Evolutionary conservation across 2,329 filamentous ascomycete genomes (phyloP).

Genomic region (Diaporthe sp.): DNA sequence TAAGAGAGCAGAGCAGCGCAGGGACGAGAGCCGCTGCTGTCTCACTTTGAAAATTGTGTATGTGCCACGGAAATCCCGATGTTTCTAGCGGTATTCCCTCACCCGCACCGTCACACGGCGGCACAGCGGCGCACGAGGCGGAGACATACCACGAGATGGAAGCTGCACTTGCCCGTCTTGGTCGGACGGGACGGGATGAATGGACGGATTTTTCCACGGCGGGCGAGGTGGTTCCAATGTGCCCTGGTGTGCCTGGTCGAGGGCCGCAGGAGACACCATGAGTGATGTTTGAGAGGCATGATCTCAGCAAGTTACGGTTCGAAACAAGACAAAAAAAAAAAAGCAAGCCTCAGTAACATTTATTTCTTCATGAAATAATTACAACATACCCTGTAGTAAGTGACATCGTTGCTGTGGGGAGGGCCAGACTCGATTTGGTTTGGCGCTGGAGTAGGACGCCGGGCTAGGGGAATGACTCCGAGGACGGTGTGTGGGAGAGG

Average conservation of each 20-base stretch:
- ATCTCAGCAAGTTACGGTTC: background rate
- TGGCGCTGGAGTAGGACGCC: conserved; percentile 12
- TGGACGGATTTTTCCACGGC: background rate
- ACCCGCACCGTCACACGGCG: background rate
- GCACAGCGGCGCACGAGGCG: conserved; percentile 16
- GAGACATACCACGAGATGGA: conserved; percentile 28
- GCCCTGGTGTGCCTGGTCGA: background rate
- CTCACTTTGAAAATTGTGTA: background rate
- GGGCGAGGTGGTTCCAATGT: background rate
- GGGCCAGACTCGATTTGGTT: conserved; percentile 1
- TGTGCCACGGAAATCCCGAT: conserved; percentile 13
- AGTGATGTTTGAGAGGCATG: background rate
- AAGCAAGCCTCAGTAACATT: background rate
- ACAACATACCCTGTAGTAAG: background rate
- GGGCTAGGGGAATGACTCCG: conserved; percentile 10
- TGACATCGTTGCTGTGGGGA: conserved; percentile 5
- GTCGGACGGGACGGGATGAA: conserved; percentile 7
- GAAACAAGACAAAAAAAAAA: background rate
- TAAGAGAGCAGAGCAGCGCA: background rate
- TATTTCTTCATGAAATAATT: background rate
- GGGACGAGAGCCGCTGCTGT: background rate
- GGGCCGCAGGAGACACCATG: background rate
- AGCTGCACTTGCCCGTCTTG: conserved; percentile 18
- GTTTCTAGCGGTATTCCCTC: conserved; percentile 24
- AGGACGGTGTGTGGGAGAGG: background rate